These are phyloP conservation scores for Diddensiella santjacobensis DNA, from an alignment of 805 yeast species.

Conservation along the genomic window DNA sequence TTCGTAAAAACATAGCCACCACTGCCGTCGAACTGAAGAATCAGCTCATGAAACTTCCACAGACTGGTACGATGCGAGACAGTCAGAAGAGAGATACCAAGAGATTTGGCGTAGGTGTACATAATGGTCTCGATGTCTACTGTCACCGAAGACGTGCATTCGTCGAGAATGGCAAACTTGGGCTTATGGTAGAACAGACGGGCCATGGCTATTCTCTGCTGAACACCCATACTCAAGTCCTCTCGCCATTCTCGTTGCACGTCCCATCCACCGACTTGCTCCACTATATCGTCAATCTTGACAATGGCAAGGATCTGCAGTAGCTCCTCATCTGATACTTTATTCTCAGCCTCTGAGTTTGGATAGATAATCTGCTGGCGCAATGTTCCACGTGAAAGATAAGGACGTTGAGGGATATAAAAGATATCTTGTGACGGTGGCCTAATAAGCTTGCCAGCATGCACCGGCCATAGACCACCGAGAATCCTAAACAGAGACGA, in stretches of 20 bases:
- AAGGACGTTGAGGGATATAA: constrained; percentile 90
- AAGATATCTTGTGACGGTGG: constrained; percentile 69
- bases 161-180: constrained; percentile 90
- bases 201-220: constrained; percentile 90
- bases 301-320: constrained; percentile 34
- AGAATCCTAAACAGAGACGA: constrained; percentile 85
- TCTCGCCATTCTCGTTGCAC: constrained; percentile 80
- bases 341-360: constrained; percentile 53
- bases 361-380: constrained; percentile 91
- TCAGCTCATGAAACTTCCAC: constrained; percentile 85
- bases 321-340: constrained; percentile 33
- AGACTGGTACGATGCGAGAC: constrained; percentile 90
- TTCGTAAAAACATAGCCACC: constrained; percentile 61
- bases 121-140: constrained; percentile 86
- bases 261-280: constrained; percentile 55
- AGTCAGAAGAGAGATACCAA: constrained; percentile 78
- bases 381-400: constrained; percentile 73
- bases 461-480: constrained; percentile 92
- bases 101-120: constrained; percentile 74
- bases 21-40: constrained; percentile 82
- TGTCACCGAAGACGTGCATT: constrained; percentile 91
- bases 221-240: constrained; percentile 84
- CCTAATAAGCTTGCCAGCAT: constrained; percentile 51
- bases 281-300: constrained; percentile 34
- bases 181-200: constrained; percentile 88